Percentiles rank a stretch among this genome's conserved stretches.
phyloP scores from a whole-genome alignment of 805 yeast genomes.

The Kluyveromyces aestuarii region DNA sequence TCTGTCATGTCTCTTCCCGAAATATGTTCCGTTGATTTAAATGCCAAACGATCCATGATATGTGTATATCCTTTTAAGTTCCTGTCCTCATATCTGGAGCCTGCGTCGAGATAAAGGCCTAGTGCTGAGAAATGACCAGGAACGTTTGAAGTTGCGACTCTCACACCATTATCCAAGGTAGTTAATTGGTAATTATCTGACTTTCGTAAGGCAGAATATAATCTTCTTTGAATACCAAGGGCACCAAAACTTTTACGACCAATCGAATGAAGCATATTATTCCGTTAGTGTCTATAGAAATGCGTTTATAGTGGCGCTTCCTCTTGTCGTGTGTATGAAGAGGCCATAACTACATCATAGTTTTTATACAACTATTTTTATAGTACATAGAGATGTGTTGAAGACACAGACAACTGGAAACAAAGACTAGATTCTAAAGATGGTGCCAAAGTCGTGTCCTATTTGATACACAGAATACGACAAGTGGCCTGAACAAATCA shows the following conservation, averaged over 20 bases:
- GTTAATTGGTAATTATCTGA: conserved; percentile 22
- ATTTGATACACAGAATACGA: too few relatives aligned
- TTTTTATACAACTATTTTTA: too few relatives aligned
- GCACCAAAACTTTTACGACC: neutral
- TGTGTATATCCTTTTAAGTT: conserved; percentile 69
- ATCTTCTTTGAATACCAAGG: conserved; percentile 4
- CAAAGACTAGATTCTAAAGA: too few relatives aligned
- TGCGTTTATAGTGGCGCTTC: too few relatives aligned
- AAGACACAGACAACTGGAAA: too few relatives aligned
- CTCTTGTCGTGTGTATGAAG: neutral
- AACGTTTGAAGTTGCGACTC: conserved; percentile 73
- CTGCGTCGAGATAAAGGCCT: conserved; percentile 85
- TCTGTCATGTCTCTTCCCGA: conserved; percentile 66
- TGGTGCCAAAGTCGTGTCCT: too few relatives aligned
- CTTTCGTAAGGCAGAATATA: conserved; percentile 16
- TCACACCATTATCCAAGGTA: conserved; percentile 63
- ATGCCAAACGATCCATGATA: conserved; percentile 77
- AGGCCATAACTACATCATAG: neutral
- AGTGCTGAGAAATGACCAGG: conserved; percentile 89
- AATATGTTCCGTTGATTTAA: conserved; percentile 53
- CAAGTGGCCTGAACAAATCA: too few relatives aligned
- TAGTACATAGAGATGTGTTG: neutral
- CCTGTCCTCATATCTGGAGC: conserved; percentile 70
- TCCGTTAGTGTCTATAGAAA: too few relatives aligned
- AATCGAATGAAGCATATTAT: neutral